Conservation (phyloP, 2,329 filamentous ascomycete genomes). For the Teratosphaeria destructans region DNA sequence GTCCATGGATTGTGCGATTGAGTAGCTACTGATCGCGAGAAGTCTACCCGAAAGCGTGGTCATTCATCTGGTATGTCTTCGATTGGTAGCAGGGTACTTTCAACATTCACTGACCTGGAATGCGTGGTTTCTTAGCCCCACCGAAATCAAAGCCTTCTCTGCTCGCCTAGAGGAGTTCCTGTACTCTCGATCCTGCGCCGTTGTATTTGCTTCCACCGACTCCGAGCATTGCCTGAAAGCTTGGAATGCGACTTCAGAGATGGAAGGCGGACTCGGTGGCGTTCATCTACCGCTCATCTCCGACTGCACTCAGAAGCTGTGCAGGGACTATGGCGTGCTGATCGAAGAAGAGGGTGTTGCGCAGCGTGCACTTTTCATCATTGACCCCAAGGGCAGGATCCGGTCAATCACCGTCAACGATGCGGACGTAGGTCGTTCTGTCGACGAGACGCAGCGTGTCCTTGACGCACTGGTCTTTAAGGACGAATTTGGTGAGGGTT, state of each 20-base stretch:
- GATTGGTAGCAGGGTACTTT: no score
- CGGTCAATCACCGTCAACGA: conserved; percentile 56
- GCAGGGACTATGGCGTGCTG: conserved; percentile 52
- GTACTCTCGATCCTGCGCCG: conserved; percentile 46
- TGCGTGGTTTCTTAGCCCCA: conserved; percentile 29
- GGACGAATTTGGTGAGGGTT: conserved; percentile 32
- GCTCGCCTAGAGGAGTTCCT: conserved; percentile 50
- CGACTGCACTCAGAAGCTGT: conserved; percentile 52
- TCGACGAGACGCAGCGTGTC: conserved; percentile 52
- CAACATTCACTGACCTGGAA: no score
- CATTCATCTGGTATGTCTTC: conserved; percentile 44
- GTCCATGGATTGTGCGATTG: neutral
- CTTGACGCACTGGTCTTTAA: conserved; percentile 42
- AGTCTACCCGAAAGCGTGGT: conserved; percentile 57
- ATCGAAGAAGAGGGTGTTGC: conserved; percentile 55
- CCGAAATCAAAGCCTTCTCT: conserved; percentile 56
- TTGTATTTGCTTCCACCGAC: conserved; percentile 54
- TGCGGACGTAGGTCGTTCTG: conserved; percentile 52
- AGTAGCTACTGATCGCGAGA: neutral
- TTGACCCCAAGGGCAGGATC: conserved; percentile 52
- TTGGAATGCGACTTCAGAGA: conserved; percentile 48
- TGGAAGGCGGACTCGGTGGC: conserved; percentile 51
- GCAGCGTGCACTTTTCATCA: conserved; percentile 55
- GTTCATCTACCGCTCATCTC: conserved; percentile 52
- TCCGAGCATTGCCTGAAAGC: conserved; percentile 48